Evolutionary conservation across 805 yeast species (phyloP).

Genomic region (Saccharomyces eubayanus): DNA sequence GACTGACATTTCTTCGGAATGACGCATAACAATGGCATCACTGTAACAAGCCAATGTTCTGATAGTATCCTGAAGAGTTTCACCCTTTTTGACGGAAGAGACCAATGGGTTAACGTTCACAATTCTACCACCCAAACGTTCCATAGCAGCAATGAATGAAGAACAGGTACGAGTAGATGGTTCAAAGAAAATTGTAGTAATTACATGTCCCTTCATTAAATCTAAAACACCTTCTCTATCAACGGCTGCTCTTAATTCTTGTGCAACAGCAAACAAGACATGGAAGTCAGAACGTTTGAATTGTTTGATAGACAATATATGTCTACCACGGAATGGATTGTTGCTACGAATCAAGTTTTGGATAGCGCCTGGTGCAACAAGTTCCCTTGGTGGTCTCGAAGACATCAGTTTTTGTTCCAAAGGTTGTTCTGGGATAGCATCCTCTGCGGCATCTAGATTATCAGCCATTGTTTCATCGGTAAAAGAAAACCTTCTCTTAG

Average conservation of each 20-base stretch:
- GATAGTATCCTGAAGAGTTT: constrained; percentile 92
- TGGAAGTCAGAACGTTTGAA: constrained; percentile 85
- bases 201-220: constrained; percentile 77
- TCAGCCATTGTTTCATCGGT: constrained; percentile 35
- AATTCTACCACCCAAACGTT: constrained; percentile 96
- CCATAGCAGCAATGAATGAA: constrained; percentile 99
- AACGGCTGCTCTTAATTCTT: constrained; percentile 93
- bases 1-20: constrained; percentile 87
- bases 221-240: constrained; percentile 94
- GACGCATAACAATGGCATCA: constrained; percentile 95
- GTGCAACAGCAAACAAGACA: constrained; percentile 90
- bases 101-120: constrained; percentile 75
- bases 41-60: constrained; percentile 91
- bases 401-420: constrained; percentile 47
- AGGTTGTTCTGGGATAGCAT: constrained; percentile 52
- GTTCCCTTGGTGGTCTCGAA: constrained; percentile 62
- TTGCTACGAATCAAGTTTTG: constrained; percentile 66
- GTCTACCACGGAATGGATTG: constrained; percentile 86
- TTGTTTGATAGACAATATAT: constrained; percentile 81
- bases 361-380: constrained; percentile 73
- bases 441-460: constrained; percentile 38
- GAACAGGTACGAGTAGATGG: constrained; percentile 96
- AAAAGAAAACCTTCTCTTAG: constrained; percentile 44
- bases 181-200: constrained; percentile 94
- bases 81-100: constrained; percentile 97